Evolutionary conservation across 495 filamentous ascomycete genomes (phyloP).

Genomic region (Massariosphaeria phaeospora): DNA sequence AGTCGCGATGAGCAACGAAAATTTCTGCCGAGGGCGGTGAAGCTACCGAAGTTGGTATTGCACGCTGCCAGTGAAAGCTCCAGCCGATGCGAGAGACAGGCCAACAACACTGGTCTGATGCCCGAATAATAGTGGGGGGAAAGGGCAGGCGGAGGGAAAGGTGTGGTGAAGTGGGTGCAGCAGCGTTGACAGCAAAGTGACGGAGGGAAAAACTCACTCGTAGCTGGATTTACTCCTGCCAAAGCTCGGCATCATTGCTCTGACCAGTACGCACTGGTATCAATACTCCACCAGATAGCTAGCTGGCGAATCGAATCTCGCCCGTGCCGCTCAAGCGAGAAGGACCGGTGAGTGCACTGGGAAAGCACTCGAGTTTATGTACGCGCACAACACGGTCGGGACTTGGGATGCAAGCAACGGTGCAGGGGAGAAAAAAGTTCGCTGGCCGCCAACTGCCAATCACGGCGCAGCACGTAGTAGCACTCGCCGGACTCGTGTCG

Average conservation of each 20-base stretch:
- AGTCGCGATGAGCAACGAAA: too few relatives aligned
- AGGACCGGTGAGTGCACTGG: background rate
- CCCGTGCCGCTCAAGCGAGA: slow-evolving; percentile 13
- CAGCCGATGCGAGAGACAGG: too few relatives aligned
- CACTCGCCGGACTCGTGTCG: slow-evolving; percentile 28
- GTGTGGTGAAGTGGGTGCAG: background rate
- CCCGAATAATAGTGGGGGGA: too few relatives aligned
- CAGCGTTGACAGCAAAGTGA: background rate
- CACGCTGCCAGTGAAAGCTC: too few relatives aligned
- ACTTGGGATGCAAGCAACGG: slow-evolving; percentile 5
- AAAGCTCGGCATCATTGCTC: slow-evolving; percentile 31
- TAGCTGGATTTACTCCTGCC: slow-evolving; percentile 30
- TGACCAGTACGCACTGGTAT: background rate
- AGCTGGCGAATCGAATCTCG: slow-evolving; percentile 9
- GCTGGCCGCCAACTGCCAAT: slow-evolving; percentile 11
- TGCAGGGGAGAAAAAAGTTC: background rate
- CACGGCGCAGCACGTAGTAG: slow-evolving; percentile 27
- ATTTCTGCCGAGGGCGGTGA: too few relatives aligned
- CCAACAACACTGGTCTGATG: too few relatives aligned
- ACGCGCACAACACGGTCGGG: slow-evolving; percentile 23
- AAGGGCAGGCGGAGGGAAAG: background rate
- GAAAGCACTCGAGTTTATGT: slow-evolving; percentile 23
- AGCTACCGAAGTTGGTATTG: too few relatives aligned
- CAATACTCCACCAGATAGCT: background rate
- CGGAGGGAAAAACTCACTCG: slow-evolving; percentile 24